Conservation (phyloP, 768 basidiomycete species). For the Dacryopinax spathularia region DNA sequence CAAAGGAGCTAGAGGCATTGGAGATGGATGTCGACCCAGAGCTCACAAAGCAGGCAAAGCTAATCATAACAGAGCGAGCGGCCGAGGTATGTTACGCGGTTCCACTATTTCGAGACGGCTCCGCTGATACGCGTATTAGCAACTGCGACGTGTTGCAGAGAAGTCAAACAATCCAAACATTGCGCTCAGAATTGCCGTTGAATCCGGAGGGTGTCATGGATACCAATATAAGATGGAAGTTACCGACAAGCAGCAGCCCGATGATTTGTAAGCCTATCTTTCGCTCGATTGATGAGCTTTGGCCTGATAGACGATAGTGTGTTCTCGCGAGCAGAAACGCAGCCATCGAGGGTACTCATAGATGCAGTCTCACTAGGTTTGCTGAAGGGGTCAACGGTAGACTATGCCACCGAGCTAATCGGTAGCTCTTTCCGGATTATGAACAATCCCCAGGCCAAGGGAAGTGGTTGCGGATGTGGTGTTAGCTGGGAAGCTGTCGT, state of each 20-base stretch:
- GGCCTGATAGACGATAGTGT: conserved; percentile 32
- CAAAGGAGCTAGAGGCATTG: conserved; percentile 9
- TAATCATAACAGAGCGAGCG: conserved; percentile 11
- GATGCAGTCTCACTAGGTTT: conserved; percentile 76
- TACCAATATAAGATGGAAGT: conserved; percentile 92
- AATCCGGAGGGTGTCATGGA: conserved; percentile 92
- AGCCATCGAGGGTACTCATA: conserved; percentile 63
- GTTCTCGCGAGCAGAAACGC: conserved; percentile 54
- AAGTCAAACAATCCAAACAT: conserved; percentile 47
- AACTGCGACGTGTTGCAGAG: conserved; percentile 57
- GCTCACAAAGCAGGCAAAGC: background rate
- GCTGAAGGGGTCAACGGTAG: conserved; percentile 76
- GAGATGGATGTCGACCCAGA: conserved; percentile 10
- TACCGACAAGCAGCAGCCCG: conserved; percentile 41
- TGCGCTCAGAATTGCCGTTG: conserved; percentile 69
- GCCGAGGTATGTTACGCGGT: conserved; percentile 10
- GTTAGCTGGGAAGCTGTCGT: conserved; percentile 83
- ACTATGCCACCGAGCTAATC: conserved; percentile 88
- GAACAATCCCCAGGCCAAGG: conserved; percentile 83
- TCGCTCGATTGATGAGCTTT: background rate
- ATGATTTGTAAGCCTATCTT: conserved; percentile 65
- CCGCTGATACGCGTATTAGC: conserved; percentile 33
- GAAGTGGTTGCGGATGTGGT: conserved; percentile 85
- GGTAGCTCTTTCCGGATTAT: conserved; percentile 74
- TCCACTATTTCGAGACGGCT: background rate